phyloP scores from a whole-genome alignment of 257 asterid species.

The Ehretia macrophylla region DNA sequence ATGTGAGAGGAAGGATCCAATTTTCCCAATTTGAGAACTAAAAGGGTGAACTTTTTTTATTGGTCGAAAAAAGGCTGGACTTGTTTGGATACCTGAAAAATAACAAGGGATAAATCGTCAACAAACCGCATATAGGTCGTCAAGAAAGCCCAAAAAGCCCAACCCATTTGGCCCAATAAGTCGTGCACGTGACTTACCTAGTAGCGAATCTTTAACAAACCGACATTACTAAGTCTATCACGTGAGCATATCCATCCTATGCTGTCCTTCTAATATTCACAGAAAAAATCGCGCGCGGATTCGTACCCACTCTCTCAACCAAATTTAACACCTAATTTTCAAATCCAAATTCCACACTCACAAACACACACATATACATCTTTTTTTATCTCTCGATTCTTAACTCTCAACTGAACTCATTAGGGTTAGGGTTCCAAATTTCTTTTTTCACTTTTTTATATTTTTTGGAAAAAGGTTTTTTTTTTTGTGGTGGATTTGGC shows the following conservation, averaged over 20 bases:
- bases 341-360: constrained; percentile 4
- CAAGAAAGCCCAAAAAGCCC: neutral
- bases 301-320: constrained; percentile 11
- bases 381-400: constrained; percentile 2
- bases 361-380: too few species aligned
- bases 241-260: neutral
- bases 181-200: neutral
- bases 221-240: neutral
- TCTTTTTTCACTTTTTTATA: neutral
- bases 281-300: constrained; percentile 3
- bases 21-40: too few species aligned
- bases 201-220: neutral
- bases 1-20: too few species aligned
- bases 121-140: neutral
- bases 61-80: too few species aligned
- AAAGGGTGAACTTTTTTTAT: too few species aligned
- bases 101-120: too few species aligned
- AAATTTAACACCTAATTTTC: constrained; percentile 6
- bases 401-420: neutral
- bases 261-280: neutral
- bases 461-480: neutral
- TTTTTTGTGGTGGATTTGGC: neutral
- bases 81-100: too few species aligned
- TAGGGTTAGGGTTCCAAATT: constrained; percentile 20
- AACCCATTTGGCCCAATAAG: neutral